phyloP scores from a whole-genome alignment of 1,139 yeast species.

The Yamadazyma sp. region DNA sequence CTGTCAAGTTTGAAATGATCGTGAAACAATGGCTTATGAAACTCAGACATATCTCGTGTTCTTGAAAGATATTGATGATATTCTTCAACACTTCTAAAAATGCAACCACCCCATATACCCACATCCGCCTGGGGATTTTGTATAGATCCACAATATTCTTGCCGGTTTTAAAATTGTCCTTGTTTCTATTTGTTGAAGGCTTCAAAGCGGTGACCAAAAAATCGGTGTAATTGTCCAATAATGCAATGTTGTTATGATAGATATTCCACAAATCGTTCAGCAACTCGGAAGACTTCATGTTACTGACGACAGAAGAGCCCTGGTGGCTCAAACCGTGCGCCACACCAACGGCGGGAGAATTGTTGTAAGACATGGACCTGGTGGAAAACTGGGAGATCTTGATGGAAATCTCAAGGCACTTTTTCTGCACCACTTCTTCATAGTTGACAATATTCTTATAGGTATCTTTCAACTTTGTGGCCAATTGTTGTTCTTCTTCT shows the following conservation, averaged over 20 bases:
- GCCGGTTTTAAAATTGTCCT: conserved; percentile 59
- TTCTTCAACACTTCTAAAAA: conserved; percentile 77
- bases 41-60: conserved; percentile 49
- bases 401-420: conserved; percentile 55
- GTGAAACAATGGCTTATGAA: conserved; percentile 52
- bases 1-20: conserved; percentile 53
- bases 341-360: conserved; percentile 6
- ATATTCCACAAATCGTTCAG: conserved; percentile 69
- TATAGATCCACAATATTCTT: conserved; percentile 72
- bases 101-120: conserved; percentile 82
- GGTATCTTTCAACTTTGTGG: conserved; percentile 70
- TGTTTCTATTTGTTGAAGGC: conserved; percentile 51
- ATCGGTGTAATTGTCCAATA: conserved; percentile 69
- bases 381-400: conserved; percentile 49
- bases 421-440: conserved; percentile 69
- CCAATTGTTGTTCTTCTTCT: conserved; percentile 69
- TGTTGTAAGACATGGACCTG: conserved; percentile 18
- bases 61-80: conserved; percentile 57
- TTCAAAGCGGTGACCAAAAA: conserved; percentile 68
- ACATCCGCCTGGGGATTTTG: conserved; percentile 72
- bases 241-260: conserved; percentile 62
- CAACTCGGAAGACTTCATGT: conserved; percentile 47
- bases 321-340: conserved; percentile 8
- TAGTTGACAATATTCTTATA: conserved; percentile 66
- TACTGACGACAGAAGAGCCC: conserved; percentile 5